Base-by-base conservation (phyloP, 108 stramenopile genomes). In the Pinguiococcus pyrenoidosus region DNA sequence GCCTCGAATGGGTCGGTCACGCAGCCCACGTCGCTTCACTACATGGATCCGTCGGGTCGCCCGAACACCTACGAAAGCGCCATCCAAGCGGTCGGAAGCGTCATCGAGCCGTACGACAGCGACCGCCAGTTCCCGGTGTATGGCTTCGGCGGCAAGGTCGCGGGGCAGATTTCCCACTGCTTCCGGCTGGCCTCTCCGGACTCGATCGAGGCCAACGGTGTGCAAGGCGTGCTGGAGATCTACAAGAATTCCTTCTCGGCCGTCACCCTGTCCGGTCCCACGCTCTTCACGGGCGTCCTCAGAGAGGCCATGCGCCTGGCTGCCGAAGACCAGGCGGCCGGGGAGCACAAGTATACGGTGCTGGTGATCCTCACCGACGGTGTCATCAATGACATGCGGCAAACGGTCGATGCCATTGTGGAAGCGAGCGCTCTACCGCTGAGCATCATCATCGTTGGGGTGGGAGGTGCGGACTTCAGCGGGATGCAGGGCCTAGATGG, bases 331-430 rank as follows among this genome's bases (percentile, higher is more conserved):
- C 62, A 75, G 23, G 63, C 83, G 25, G 49, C 85, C 4, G 7
- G 29, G 1, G 2, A 30, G 1, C 80, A 81, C 51, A 75, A 79
- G 7, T 89, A 93, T 51, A 77, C 63, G 22, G 55, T 86, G 8
- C 65, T 92, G 27, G 54, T 81, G 42, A 66, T 92, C 14, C 75
- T 92, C 38, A 86, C 85, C 0, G 85, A 88, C 43, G 90, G 90
- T 10, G 57, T 63, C 29, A 73, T 92, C 49, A 56, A 43, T 34
- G 85, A 92, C 51, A 54, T 86, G 56, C 51, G 66, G 18, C 62
- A 62, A n/a, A 81, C 84, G 7, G 78, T 79, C 18, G 32, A 50
- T 16, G 62, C 62, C 32, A 17, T 64, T 10, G 62, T 64, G 18
- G 44, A 49, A 12, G 71, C 64, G 14, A 35, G 65, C 24, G 42